Percentiles rank a stretch among this genome's conserved stretches.
Evolutionary conservation across 2,329 filamentous ascomycete species (phyloP).

Genomic region (Neopestalotiopsis sp.): DNA sequence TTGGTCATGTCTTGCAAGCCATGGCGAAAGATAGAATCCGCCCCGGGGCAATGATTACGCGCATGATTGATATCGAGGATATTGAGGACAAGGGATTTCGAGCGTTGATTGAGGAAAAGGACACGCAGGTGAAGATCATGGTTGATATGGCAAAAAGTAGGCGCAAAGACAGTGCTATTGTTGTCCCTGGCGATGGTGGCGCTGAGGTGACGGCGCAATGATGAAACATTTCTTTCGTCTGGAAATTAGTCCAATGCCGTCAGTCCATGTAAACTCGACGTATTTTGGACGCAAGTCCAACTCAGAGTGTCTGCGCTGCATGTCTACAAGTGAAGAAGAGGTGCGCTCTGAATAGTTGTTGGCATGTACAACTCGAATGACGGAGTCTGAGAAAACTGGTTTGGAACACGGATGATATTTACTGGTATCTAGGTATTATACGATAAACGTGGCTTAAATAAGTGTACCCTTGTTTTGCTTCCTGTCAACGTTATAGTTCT

Average conservation of each 20-base stretch:
- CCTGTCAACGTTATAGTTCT: slow-evolving; percentile 19
- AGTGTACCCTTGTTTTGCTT: slow-evolving; percentile 22
- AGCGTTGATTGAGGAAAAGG: slow-evolving; percentile 62
- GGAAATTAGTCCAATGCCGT: neutral
- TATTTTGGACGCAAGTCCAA: no score
- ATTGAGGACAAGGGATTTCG: slow-evolving; percentile 63
- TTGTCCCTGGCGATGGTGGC: neutral
- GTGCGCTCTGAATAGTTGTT: no score
- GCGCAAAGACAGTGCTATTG: slow-evolving; percentile 10
- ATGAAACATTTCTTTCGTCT: neutral
- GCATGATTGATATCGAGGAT: slow-evolving; percentile 60
- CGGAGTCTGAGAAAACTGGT: no score
- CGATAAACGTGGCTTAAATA: neutral
- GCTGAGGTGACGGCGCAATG: neutral
- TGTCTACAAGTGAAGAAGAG: no score
- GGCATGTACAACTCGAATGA: no score
- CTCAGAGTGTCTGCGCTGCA: no score
- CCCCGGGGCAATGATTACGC: slow-evolving; percentile 65
- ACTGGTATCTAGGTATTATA: neutral
- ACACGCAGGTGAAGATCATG: slow-evolving; percentile 67
- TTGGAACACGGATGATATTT: neutral
- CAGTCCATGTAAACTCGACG: no score
- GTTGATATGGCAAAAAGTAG: slow-evolving; percentile 43
- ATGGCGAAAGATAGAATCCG: slow-evolving; percentile 51
- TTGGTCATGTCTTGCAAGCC: slow-evolving; percentile 60